Evolutionary conservation across 2,329 filamentous ascomycete genomes (phyloP).

Genomic region (Thelonectria blattea): DNA sequence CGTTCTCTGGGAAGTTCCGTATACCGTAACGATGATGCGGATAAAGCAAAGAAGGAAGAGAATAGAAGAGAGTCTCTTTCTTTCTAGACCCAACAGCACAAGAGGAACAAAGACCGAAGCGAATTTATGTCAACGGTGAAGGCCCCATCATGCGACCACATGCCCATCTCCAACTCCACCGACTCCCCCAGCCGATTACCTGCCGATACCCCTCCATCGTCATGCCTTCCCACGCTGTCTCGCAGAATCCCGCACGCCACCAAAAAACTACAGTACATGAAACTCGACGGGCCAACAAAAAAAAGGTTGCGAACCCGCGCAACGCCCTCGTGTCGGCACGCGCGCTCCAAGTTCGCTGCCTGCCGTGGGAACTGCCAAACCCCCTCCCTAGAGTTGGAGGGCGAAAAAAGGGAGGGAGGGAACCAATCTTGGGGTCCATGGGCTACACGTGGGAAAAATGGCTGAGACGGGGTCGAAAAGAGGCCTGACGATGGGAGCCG

Average conservation of each 20-base stretch:
- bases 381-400: too few species aligned
- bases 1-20: too few species aligned
- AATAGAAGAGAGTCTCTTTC: neutral
- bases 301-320: too few species aligned
- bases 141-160: too few species aligned
- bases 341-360: neutral
- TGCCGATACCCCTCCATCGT: neutral
- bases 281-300: too few species aligned
- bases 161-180: too few species aligned
- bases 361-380: too few species aligned
- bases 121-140: neutral
- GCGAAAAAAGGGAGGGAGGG: too few species aligned
- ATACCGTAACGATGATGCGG: neutral
- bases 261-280: too few species aligned
- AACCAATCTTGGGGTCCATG: constrained; percentile 35
- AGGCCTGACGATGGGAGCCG: neutral
- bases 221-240: neutral
- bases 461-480: constrained; percentile 1
- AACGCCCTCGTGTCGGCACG: constrained; percentile 4
- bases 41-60: neutral
- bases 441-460: constrained; percentile 32
- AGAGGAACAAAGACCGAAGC: neutral
- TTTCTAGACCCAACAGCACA: neutral
- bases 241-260: too few species aligned
- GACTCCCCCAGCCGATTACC: too few species aligned